A percentile compares a stretch with the other conserved stretches of the same genome.
phyloP scores from a whole-genome alignment of 1,139 yeast genomes.

The Kurtzmaniella quercitrusa region DNA sequence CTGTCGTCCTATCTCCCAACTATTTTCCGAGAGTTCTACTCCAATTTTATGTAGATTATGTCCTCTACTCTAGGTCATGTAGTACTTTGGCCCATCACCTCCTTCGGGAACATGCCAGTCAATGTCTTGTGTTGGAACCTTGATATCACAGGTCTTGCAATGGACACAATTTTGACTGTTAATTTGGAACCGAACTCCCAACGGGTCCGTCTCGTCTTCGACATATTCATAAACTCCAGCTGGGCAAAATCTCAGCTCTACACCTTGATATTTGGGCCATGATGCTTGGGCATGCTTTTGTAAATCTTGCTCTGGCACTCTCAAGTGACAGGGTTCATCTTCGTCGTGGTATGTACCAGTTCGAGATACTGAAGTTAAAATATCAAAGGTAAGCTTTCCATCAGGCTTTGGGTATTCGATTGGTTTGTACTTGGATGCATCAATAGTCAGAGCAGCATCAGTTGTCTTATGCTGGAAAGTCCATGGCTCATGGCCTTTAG shows the following conservation, averaged over 20 bases:
- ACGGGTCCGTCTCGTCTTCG: slow-evolving; percentile 53
- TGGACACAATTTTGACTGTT: slow-evolving; percentile 96
- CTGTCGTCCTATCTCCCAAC: no score
- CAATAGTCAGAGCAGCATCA: slow-evolving; percentile 68
- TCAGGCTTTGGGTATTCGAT: slow-evolving; percentile 95
- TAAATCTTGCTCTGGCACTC: slow-evolving; percentile 72
- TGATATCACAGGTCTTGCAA: slow-evolving; percentile 97
- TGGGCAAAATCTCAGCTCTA: slow-evolving; percentile 92
- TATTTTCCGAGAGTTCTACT: no score
- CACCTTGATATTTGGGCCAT: slow-evolving; percentile 76
- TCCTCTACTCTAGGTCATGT: slow-evolving; percentile 49
- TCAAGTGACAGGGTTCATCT: slow-evolving; percentile 84
- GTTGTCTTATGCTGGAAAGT: slow-evolving; percentile 69
- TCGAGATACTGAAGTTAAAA: slow-evolving; percentile 86
- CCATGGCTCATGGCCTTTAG: slow-evolving; percentile 83
- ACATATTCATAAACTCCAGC: slow-evolving; percentile 97
- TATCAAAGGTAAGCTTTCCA: slow-evolving; percentile 82
- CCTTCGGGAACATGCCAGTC: slow-evolving; percentile 97
- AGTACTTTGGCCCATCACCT: slow-evolving; percentile 96
- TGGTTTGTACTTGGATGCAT: slow-evolving; percentile 61
- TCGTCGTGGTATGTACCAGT: slow-evolving; percentile 97
- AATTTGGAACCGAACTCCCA: slow-evolving; percentile 82
- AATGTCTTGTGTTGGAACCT: slow-evolving; percentile 91
- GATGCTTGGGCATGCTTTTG: slow-evolving; percentile 62
- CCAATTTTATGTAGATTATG: no score